Evolutionary conservation across 106 monocot species (phyloP).

Genomic region (Vanilla planifolia): DNA sequence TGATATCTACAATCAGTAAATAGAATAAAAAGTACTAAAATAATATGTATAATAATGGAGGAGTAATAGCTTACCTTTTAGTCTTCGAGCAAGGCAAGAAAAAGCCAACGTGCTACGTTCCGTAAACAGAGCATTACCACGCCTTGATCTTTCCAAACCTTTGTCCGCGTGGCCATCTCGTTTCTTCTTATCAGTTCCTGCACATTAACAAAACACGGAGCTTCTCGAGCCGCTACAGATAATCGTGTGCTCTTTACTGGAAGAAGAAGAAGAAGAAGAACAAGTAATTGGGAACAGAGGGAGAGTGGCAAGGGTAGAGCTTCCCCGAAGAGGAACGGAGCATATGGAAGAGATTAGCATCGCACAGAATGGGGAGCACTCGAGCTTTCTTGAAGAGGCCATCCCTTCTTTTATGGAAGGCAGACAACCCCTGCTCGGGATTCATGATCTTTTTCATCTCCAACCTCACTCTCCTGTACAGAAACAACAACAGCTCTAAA

Average conservation of each 20-base stretch:
- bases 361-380: constrained; percentile 77
- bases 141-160: constrained; percentile 38
- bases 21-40: too few species aligned
- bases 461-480: constrained; percentile 61
- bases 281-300: constrained; percentile 46
- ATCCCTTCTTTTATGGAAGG: constrained; percentile 96
- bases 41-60: too few species aligned
- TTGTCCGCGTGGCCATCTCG: constrained; percentile 38
- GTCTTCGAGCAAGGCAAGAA: background rate
- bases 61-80: too few species aligned
- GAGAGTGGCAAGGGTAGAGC: constrained; percentile 67
- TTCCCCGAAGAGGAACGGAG: constrained; percentile 87
- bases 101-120: too few species aligned
- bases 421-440: constrained; percentile 66
- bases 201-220: constrained; percentile 18
- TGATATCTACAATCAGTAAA: too few species aligned
- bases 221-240: too few species aligned
- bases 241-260: too few species aligned
- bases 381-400: constrained; percentile 88
- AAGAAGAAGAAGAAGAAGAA: background rate
- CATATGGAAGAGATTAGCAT: constrained; percentile 68
- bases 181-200: constrained; percentile 58
- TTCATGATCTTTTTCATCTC: constrained; percentile 93
- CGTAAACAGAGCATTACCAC: constrained; percentile 11
- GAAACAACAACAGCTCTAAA: too few species aligned